Percentiles rank a stretch among this genome's conserved stretches.
Evolutionary conservation across 2,329 filamentous ascomycete species (phyloP).

Genomic region (Stagonosporopsis chrysanthemi): DNA sequence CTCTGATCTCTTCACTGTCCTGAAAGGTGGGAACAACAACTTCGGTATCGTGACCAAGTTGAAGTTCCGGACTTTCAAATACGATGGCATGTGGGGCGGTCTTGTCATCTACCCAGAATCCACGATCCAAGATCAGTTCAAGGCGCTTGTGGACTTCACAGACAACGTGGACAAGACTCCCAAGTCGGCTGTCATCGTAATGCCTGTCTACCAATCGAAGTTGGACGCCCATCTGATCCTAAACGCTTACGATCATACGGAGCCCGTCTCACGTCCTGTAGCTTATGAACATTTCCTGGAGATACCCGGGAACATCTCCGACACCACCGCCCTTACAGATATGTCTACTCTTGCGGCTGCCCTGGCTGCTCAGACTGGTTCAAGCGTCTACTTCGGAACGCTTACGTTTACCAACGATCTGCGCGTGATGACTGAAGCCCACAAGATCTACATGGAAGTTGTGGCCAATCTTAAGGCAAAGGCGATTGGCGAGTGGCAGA

Average conservation of each 20-base stretch:
- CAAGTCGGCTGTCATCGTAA: constrained; percentile 31
- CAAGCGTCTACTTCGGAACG: constrained; percentile 33
- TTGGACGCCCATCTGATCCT: constrained; percentile 24
- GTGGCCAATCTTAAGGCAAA: constrained; percentile 42
- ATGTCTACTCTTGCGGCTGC: constrained; percentile 35
- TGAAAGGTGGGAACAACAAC: constrained; percentile 47
- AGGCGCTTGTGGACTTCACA: constrained; percentile 32
- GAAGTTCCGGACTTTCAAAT: constrained; percentile 33
- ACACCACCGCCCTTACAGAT: constrained; percentile 33
- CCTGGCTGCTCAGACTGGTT: constrained; percentile 23
- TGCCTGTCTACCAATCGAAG: constrained; percentile 27
- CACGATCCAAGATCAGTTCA: constrained; percentile 29
- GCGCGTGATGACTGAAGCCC: constrained; percentile 48
- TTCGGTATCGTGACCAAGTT: constrained; percentile 47
- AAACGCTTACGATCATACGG: constrained; percentile 36
- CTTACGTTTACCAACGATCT: constrained; percentile 45
- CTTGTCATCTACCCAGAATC: constrained; percentile 34
- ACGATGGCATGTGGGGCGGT: constrained; percentile 46
- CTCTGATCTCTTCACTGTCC: constrained; percentile 40
- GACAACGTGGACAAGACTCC: constrained; percentile 27
- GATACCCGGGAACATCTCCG: constrained; percentile 34
- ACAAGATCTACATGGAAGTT: constrained; percentile 52
- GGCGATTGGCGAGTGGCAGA: constrained; percentile 43
- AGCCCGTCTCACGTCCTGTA: constrained; percentile 24
- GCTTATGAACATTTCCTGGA: constrained; percentile 35